Conservation (phyloP, 2,329 filamentous ascomycete species). For the Chaetomiaceae sp. region DNA sequence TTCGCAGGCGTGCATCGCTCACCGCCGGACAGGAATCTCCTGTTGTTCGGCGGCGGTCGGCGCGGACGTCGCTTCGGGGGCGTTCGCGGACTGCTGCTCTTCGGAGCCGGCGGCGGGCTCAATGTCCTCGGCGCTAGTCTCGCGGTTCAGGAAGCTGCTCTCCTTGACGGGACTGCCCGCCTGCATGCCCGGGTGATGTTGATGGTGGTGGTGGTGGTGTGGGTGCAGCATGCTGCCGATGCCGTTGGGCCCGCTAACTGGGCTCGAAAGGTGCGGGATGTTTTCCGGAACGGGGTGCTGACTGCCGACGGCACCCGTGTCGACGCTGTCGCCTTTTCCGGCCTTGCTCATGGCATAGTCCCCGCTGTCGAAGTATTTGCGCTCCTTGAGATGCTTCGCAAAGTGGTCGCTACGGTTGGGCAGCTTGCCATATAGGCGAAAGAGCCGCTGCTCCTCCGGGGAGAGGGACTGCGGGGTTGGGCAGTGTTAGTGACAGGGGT, state of each 20-base stretch:
- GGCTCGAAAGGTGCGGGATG: constrained; percentile 81
- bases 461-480: constrained; percentile 65
- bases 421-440: constrained; percentile 96
- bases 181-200: constrained; percentile 45
- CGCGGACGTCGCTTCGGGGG: not conserved
- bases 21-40: constrained; percentile 18
- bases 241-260: constrained; percentile 42
- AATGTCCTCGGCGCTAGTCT: constrained; percentile 64
- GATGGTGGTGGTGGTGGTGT: constrained; percentile 40
- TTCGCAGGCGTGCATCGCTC: not conserved
- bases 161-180: constrained; percentile 85
- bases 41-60: constrained; percentile 2
- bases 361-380: constrained; percentile 97
- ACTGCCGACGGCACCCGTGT: constrained; percentile 88
- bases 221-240: constrained; percentile 42
- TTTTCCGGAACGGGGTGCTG: constrained; percentile 94
- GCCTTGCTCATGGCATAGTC: constrained; percentile 97
- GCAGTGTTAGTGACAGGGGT: not conserved
- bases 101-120: constrained; percentile 19
- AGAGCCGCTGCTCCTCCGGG: constrained; percentile 91
- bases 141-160: constrained; percentile 77
- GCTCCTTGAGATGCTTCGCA: constrained; percentile 98
- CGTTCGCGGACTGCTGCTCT: constrained; percentile 3
- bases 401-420: constrained; percentile 94
- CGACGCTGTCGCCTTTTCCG: constrained; percentile 90